Base-by-base conservation (phyloP, 2,329 filamentous ascomycete species). In the Penicillium nordicum region DNA sequence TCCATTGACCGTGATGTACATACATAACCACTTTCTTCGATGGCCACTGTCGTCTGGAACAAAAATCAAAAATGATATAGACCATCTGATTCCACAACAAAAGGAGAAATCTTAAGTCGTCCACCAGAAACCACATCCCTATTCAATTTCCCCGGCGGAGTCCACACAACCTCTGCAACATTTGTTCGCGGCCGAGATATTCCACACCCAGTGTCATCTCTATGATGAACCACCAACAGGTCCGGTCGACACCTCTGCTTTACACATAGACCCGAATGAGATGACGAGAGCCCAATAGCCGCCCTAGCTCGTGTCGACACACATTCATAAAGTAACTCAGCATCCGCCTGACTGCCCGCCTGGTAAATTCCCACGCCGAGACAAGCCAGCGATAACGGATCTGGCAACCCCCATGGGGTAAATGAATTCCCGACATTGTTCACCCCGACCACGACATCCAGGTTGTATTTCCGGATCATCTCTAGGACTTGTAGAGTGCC, bases 371-470 rank as follows among this genome's bases (percentile, higher is more conserved):
- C 86, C 0, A 89, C 84, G 1, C 84, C 83, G 50, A 86, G 73
- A 61, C 80, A 84, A 21, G 86, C 86, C 42, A 89, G 73, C 40
- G 77, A 77, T 47, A 90, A 68, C 1, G 87, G 87, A 72, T 90
- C 88, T 38, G 82, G 85, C 18, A 77, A 84, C 0, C 87, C 88
- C 65, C 86, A 83, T 0, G 88, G 88, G 7, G 88, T 90, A 64
- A 90, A 90, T 0, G 87, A 86, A 67, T 90, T 90, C 18, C 87
- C 87, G 14, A 90, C 82, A 64, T 90, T 90, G 66, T 90, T 90
- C 37, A 88, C 79, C 2, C 84, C 82, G 5, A 90, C 79, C 14
- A 84, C 84, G 21, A 80, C 84, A 57, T 84, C 79, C 4, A 90
- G 68, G 0, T 77, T 78, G 57, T 84, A 79, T 23, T 82, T 74